Conservation (phyloP, 345 rosid genomes). For the Garcia nutans region DNA sequence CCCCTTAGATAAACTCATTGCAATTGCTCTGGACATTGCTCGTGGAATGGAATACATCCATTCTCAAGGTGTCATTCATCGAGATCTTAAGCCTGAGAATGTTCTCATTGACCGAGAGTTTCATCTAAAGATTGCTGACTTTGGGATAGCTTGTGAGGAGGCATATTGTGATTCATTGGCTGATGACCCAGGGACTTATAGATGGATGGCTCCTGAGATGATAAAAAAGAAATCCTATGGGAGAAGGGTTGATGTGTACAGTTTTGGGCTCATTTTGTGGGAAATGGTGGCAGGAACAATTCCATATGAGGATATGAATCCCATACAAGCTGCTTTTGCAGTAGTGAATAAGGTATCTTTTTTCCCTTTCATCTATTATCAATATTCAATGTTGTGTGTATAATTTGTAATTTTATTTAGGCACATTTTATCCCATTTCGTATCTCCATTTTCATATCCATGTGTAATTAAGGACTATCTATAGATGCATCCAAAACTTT, state of each 20-base stretch:
- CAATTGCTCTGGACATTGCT: conserved; percentile 75
- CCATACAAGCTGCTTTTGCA: conserved; percentile 99
- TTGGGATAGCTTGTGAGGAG: conserved; percentile 97
- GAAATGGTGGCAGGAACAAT: conserved; percentile 91
- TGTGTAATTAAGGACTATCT: neutral
- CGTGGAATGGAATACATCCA: conserved; percentile 93
- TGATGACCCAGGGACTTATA: conserved; percentile 96
- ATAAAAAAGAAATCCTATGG: conserved; percentile 84
- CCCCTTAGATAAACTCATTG: conserved; percentile 58
- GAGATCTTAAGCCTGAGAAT: conserved; percentile 98
- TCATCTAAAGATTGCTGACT: conserved; percentile 83
- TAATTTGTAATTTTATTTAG: neutral
- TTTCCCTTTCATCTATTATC: neutral
- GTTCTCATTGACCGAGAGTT: conserved; percentile 71
- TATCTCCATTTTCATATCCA: neutral
- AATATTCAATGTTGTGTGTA: neutral
- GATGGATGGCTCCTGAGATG: conserved; percentile 99
- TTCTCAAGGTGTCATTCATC: conserved; percentile 80
- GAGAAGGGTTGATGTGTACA: conserved; percentile 82
- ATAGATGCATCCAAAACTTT: neutral
- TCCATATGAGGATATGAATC: conserved; percentile 97
- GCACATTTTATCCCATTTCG: neutral
- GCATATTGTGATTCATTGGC: conserved; percentile 71
- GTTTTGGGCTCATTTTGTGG: conserved; percentile 96
- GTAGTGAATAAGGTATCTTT: conserved; percentile 82